These are phyloP conservation scores for Magnolia kwangsiensis DNA, from an alignment of 164 flowering plant genomes.

Conservation along the genomic window DNA sequence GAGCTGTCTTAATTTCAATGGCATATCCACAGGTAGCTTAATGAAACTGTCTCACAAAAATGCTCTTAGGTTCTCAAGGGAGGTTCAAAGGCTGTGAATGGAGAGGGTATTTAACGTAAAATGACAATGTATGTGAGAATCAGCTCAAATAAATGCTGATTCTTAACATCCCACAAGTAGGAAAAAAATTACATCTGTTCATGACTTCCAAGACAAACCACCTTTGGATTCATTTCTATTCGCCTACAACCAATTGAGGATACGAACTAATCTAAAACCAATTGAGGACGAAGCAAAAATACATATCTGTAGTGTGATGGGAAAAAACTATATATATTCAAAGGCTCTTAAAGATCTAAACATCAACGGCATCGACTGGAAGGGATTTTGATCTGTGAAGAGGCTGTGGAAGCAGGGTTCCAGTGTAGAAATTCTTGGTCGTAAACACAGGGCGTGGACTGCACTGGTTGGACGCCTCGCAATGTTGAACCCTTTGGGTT, in stretches of 20 bases:
- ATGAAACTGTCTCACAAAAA: no score
- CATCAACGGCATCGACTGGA: slow-evolving; percentile 31
- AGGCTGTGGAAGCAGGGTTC: slow-evolving; percentile 43
- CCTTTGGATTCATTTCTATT: neutral
- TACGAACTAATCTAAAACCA: neutral
- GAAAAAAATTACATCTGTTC: neutral
- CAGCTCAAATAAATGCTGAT: neutral
- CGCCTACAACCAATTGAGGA: slow-evolving; percentile 4
- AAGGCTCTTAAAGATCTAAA: slow-evolving; percentile 6
- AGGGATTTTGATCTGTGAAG: slow-evolving; percentile 46
- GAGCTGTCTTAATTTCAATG: no score
- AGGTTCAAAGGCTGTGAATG: neutral
- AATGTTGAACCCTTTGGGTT: slow-evolving; percentile 17
- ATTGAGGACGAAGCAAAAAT: neutral
- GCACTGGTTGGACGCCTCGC: slow-evolving; percentile 20
- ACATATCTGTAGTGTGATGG: neutral
- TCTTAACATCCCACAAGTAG: neutral
- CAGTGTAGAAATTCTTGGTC: slow-evolving; percentile 51
- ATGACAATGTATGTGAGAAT: neutral
- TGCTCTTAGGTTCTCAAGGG: no score
- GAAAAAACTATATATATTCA: neutral
- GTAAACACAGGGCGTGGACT: slow-evolving; percentile 47
- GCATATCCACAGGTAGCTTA: no score
- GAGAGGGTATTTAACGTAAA: no score
- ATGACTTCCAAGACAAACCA: neutral